phyloP scores from a whole-genome alignment of 2,329 filamentous ascomycete genomes.

The Colletotrichum destructivum region DNA sequence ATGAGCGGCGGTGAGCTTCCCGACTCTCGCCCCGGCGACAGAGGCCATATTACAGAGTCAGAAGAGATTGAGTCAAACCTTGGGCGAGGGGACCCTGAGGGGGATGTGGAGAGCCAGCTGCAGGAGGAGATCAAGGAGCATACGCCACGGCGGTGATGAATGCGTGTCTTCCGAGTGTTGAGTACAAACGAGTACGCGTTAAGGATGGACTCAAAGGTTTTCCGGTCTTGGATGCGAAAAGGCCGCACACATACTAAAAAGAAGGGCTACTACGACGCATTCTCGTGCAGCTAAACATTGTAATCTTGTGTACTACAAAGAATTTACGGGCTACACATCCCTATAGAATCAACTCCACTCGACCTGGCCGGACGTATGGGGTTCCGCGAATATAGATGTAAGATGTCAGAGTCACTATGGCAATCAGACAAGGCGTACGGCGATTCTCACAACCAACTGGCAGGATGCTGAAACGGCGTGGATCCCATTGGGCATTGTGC shows the following conservation, averaged over 20 bases:
- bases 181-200: neutral
- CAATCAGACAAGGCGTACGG: no score
- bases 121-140: constrained; percentile 35
- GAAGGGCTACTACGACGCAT: constrained; percentile 12
- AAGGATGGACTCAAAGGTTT: neutral
- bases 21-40: constrained; percentile 50
- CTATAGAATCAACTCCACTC: constrained; percentile 35
- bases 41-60: constrained; percentile 62
- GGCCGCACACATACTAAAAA: constrained; percentile 1
- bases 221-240: constrained; percentile 26
- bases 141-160: constrained; percentile 23
- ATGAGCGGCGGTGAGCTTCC: constrained; percentile 85
- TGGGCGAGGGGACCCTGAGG: constrained; percentile 53
- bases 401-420: neutral
- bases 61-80: constrained; percentile 68
- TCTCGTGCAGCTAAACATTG: constrained; percentile 1
- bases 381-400: constrained; percentile 10
- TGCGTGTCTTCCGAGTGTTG: neutral
- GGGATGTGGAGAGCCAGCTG: constrained; percentile 33
- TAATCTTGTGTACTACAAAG: constrained; percentile 21
- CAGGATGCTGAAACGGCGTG: no score
- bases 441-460: no score
- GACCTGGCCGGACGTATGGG: constrained; percentile 20
- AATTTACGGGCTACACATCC: constrained; percentile 12
- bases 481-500: no score